Percentiles rank a stretch among this genome's conserved stretches.
Evolutionary conservation across 257 asterid genomes (phyloP).

Genomic region (Solanum clarkiae): DNA sequence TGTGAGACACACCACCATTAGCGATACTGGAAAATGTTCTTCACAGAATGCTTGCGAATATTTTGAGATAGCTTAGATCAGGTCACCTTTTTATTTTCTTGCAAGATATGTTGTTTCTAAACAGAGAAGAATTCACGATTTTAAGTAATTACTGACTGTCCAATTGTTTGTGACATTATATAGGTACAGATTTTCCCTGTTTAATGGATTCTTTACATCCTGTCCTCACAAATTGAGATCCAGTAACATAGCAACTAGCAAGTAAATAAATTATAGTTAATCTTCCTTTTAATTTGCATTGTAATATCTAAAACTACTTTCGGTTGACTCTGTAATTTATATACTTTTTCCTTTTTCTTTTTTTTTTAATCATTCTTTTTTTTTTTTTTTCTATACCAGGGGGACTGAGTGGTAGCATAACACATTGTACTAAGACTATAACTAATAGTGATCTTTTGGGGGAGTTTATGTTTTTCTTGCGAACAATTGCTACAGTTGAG

Average conservation of each 20-base stretch:
- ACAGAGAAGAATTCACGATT: neutral
- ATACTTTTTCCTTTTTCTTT: neutral
- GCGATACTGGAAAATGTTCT: constrained; percentile 2
- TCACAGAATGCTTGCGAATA: constrained; percentile 40
- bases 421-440: neutral
- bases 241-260: neutral
- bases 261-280: neutral
- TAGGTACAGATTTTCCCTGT: neutral
- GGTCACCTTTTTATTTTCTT: neutral
- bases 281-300: neutral
- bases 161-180: neutral
- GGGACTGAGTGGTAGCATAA: neutral
- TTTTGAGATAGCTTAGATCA: constrained; percentile 40
- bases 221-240: neutral
- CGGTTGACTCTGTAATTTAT: neutral
- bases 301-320: neutral
- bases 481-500: neutral
- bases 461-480: neutral
- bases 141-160: neutral
- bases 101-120: neutral
- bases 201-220: neutral
- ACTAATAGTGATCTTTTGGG: neutral
- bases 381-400: neutral
- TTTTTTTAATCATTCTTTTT: neutral
- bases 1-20: constrained; percentile 19